Base-by-base conservation (phyloP, 1,139 yeast genomes). In the Scheffersomyces segobiensis region DNA sequence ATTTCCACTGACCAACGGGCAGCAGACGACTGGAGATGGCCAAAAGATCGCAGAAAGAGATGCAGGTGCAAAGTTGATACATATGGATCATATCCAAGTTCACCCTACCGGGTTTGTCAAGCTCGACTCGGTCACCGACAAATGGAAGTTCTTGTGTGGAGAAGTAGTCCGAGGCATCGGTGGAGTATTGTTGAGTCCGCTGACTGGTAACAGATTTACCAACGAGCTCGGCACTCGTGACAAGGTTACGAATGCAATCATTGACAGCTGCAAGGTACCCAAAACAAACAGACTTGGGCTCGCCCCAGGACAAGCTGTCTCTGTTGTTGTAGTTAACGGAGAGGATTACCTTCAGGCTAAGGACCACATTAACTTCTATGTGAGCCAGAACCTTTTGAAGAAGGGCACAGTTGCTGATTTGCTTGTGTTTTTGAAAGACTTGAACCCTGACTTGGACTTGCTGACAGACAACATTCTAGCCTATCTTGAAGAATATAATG, bases 31-130 rank as follows among this genome's bases (percentile, higher is more conserved):
- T 0, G 81, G 81, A 0, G 81, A 77, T 60, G 81, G 81, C 1
- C 77, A 71, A 24, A 76, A 73, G 57, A 69, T 77, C 19, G 78
- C 78, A 5, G 66, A 61, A 14, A 58, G 74, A 49, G 79, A 74
- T 56, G 71, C 70, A 52, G 63, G 65, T 52, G 81, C 78, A 5
- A 66, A 71, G 20, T 68, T 76, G 55, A 66, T 75, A 26, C 74
- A 76, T 58, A 77, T 77, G 81, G 74, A 72, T 56, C 69, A 76
- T 57, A 66, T 77, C 19, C 81, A 77, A 64, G 68, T 77, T 5
- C 80, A 77, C 59, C 81, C 81, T 3, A 77, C 81, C 3, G 81
- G 80, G 0, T 77, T 76, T 61, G 66, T 77, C 19, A 70, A 74
- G 49, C 48, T 68, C 26, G 57, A 55, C 3, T 58, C 64, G 2